These are phyloP conservation scores for Geosmithia flava DNA, from an alignment of 2,329 filamentous ascomycete species.

Conservation along the genomic window DNA sequence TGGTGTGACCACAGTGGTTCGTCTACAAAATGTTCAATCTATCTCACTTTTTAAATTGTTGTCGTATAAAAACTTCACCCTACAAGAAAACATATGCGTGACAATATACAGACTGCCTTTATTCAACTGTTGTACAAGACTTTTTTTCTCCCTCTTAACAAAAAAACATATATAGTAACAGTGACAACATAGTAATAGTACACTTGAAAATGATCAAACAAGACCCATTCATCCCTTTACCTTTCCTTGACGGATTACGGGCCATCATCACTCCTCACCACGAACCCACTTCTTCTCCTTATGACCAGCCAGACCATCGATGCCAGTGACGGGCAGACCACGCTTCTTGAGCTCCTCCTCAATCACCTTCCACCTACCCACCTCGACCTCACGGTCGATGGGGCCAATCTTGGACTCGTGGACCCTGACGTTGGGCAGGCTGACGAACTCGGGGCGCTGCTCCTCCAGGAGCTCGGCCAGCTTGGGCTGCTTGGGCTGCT, in stretches of 20 bases:
- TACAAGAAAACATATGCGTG: no score
- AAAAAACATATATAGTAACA: no score
- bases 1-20: no score
- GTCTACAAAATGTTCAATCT: no score
- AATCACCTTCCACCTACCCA: constrained; percentile 73
- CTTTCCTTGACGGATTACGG: neutral
- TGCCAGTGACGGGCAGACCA: constrained; percentile 44
- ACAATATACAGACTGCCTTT: no score
- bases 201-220: neutral
- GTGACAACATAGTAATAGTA: neutral
- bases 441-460: constrained; percentile 24
- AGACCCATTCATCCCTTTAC: neutral
- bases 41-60: no score
- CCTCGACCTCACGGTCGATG: constrained; percentile 56
- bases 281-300: constrained; percentile 29
- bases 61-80: no score
- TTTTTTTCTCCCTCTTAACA: no score
- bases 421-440: constrained; percentile 59
- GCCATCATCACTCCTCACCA: constrained; percentile 10
- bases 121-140: no score
- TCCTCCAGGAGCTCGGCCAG: constrained; percentile 46
- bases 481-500: constrained; percentile 44
- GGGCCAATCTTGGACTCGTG: constrained; percentile 52
- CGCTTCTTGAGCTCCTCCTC: constrained; percentile 54
- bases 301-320: constrained; percentile 22